Conservation (phyloP, 805 yeast species). For the Candida oleophila region DNA sequence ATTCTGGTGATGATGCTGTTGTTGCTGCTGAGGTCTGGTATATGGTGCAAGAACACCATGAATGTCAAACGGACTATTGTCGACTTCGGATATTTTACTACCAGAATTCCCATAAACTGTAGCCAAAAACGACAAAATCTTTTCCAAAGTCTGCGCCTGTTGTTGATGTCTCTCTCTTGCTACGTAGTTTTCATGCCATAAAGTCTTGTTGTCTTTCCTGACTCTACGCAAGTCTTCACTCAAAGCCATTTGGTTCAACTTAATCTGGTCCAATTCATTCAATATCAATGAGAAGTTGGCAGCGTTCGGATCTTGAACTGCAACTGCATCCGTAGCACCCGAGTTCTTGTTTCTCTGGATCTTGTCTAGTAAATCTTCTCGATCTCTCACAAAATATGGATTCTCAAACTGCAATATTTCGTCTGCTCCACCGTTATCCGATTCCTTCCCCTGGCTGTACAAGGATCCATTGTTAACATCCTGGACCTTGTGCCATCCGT, state of each 20-base stretch:
- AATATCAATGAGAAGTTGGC: conserved; percentile 39
- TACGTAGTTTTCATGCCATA: conserved; percentile 86
- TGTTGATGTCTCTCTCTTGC: conserved; percentile 82
- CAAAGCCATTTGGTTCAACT: conserved; percentile 74
- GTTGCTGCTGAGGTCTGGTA: conserved; percentile 13
- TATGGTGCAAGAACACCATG: conserved; percentile 18
- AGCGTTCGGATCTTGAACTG: conserved; percentile 27
- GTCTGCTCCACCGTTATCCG: conserved; percentile 47
- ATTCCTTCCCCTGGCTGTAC: conserved; percentile 21
- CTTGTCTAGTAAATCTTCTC: conserved; percentile 81
- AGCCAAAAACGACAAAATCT: conserved; percentile 83
- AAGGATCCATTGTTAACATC: conserved; percentile 79
- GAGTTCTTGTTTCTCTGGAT: conserved; percentile 71
- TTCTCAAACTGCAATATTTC: conserved; percentile 90
- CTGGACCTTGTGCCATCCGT: conserved; percentile 98
- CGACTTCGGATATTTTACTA: conserved; percentile 38
- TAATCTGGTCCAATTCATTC: conserved; percentile 72
- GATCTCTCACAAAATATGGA: conserved; percentile 70
- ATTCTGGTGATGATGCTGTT: conserved; percentile 2
- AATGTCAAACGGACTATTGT: conserved; percentile 15
- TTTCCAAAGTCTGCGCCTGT: conserved; percentile 85
- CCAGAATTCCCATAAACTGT: conserved; percentile 68
- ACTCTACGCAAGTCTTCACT: conserved; percentile 83
- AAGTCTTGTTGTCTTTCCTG: conserved; percentile 79
- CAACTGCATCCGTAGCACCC: conserved; percentile 18